A percentile compares a stretch with the other conserved stretches of the same genome.
Conservation (phyloP, 176 grass and related monocot genomes). For the Luzula sylvatica region DNA sequence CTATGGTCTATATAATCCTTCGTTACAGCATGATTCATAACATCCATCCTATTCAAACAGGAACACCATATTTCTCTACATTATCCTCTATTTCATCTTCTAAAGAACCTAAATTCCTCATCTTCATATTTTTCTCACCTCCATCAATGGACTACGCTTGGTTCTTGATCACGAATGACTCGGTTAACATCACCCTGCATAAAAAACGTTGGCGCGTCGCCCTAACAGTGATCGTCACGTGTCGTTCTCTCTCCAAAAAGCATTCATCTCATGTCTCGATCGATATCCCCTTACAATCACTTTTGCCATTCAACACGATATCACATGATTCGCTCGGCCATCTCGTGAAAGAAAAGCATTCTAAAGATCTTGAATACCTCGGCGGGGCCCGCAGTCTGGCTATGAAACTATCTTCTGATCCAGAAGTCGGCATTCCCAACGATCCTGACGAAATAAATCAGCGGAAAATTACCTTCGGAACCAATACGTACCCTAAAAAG, state of each 20-base stretch:
- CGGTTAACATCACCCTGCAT: not conserved
- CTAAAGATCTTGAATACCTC: constrained; percentile 16
- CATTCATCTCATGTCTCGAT: not conserved
- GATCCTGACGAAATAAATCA: constrained; percentile 17
- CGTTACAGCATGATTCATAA: too few relatives aligned
- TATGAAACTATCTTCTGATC: constrained; percentile 11
- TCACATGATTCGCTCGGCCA: constrained; percentile 16
- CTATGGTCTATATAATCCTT: too few relatives aligned
- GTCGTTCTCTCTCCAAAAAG: constrained; percentile 20
- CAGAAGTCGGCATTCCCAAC: constrained; percentile 27
- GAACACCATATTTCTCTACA: too few relatives aligned
- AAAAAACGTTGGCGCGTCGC: constrained; percentile 30
- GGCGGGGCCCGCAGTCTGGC: constrained; percentile 27
- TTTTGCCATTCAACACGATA: not conserved
- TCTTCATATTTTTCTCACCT: not conserved
- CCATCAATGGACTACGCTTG: not conserved
- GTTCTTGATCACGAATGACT: not conserved
- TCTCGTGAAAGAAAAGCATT: constrained; percentile 37
- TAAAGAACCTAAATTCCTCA: not conserved
- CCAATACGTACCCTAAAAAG: constrained; percentile 45
- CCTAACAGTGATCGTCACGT: constrained; percentile 31
- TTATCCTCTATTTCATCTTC: not conserved
- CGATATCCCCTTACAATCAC: not conserved
- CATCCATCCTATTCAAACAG: too few relatives aligned
- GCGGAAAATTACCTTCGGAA: constrained; percentile 35